Conservation (phyloP, 257 asterid genomes). For the Petunia secreta region DNA sequence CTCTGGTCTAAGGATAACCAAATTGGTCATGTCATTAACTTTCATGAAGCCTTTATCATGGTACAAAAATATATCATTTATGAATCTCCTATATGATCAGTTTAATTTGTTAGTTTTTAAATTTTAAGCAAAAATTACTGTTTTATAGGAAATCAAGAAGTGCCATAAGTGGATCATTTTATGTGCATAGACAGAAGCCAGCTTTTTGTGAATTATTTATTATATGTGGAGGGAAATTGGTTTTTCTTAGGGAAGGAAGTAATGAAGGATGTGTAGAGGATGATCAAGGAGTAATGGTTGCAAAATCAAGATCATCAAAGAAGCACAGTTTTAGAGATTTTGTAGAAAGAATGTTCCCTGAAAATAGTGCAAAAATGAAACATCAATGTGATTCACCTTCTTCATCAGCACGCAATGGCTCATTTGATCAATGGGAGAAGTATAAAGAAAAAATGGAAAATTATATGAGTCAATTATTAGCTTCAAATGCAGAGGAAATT, state of each 20-base stretch:
- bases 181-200: conserved; percentile 60
- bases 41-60: conserved; percentile 39
- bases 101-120: no score
- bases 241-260: conserved; percentile 52
- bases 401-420: conserved; percentile 35
- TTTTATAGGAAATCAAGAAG: conserved; percentile 61
- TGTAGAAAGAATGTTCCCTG: conserved; percentile 53
- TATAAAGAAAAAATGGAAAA: conserved; percentile 45
- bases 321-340: conserved; percentile 49
- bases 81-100: not conserved
- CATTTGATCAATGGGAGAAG: conserved; percentile 50
- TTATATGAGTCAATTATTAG: conserved; percentile 46
- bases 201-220: conserved; percentile 57
- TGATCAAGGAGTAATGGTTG: conserved; percentile 47
- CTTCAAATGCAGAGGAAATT: conserved; percentile 41
- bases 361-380: conserved; percentile 30
- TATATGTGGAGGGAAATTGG: conserved; percentile 52
- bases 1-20: conserved; percentile 45
- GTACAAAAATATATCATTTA: not conserved
- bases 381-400: conserved; percentile 36
- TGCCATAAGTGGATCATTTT: conserved; percentile 54
- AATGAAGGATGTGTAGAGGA: conserved; percentile 53
- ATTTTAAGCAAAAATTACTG: not conserved
- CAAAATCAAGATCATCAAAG: conserved; percentile 50
- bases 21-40: conserved; percentile 58